These are phyloP conservation scores for Phlyctochytrium bullatum DNA, from an alignment of 192 early-diverging fungal genomes.

Conservation along the genomic window DNA sequence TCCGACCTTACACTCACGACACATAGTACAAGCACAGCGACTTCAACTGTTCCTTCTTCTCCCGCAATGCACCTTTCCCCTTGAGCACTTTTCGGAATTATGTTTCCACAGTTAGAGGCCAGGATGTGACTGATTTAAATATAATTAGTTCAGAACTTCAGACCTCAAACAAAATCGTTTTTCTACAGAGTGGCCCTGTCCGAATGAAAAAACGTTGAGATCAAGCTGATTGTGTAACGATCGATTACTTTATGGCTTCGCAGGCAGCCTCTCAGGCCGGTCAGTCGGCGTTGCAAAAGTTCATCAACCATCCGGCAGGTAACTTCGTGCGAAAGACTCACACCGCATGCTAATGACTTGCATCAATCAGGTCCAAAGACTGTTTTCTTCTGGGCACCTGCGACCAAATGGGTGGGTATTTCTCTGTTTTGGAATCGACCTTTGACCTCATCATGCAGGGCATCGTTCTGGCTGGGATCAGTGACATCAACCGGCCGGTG, in stretches of 20 bases:
- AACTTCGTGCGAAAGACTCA: not conserved
- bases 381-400: slow-evolving; percentile 97
- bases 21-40: no score
- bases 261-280: slow-evolving; percentile 9
- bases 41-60: not conserved
- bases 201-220: no score
- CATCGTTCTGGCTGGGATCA: slow-evolving; percentile 88
- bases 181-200: no score
- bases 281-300: slow-evolving; percentile 57
- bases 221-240: no score
- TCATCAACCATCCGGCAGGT: slow-evolving; percentile 69
- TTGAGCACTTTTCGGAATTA: not conserved
- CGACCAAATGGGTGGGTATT: slow-evolving; percentile 77
- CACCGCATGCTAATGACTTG: not conserved
- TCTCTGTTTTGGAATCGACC: not conserved
- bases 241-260: no score
- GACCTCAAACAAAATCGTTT: no score
- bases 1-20: no score
- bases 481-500: slow-evolving; percentile 84
- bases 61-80: not conserved
- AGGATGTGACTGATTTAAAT: no score
- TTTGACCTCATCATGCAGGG: slow-evolving; percentile 49
- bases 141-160: no score
- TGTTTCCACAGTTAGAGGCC: no score
- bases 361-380: slow-evolving; percentile 82